Evolutionary conservation across 495 filamentous ascomycete genomes (phyloP), one percentile per base, ranked within the genome.

Genomic region (Lasiosphaeria miniovina): DNA sequence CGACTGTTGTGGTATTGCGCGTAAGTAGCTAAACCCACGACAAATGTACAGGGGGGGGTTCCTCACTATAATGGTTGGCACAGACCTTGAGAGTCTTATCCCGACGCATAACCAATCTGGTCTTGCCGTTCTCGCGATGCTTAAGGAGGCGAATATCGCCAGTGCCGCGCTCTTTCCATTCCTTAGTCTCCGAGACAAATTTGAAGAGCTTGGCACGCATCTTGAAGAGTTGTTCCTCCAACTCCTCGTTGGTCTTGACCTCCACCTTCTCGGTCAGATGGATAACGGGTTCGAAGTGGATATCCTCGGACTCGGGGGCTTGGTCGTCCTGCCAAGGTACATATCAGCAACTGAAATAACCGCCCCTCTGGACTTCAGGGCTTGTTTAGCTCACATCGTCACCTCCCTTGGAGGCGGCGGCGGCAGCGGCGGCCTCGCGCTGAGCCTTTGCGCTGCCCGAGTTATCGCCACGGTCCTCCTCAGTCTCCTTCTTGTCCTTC

Each of bases 51-150:
- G 40, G 4, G 32, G 15, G 31, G 11, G 4, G 36, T 38, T 75
- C 90, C 24, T 72, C 88, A 98, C 94, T 88, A 77, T 99, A 99
- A 82, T 99, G 95, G 80, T 99, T 99, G 71, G 95, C 95, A 87
- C 95, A 99, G 77, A 98, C 94, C 82, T 99, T 99, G 78, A 96
- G 85, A 64, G 95, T 98, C 88, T 97, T 96, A 79, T 99, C 95
- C 71, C 95, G 83, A 75, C 95, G 88, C 95, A 99, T 99, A 67
- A 99, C 94, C 63, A 99, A 82, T 60, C 95, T 85, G 56, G 91
- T 96, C 88, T 98, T 99, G 73, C 88, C 87, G 75, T 96, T 98
- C 79, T 98, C 94, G 83, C 89, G 89, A 80, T 99, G 95, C 85
- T 97, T 99, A 69, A 99, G 81, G 70, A 99, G 79, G 70, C 92